Conservation (phyloP, 2,329 filamentous ascomycete genomes). For the Pseudogymnoascus sp. region DNA sequence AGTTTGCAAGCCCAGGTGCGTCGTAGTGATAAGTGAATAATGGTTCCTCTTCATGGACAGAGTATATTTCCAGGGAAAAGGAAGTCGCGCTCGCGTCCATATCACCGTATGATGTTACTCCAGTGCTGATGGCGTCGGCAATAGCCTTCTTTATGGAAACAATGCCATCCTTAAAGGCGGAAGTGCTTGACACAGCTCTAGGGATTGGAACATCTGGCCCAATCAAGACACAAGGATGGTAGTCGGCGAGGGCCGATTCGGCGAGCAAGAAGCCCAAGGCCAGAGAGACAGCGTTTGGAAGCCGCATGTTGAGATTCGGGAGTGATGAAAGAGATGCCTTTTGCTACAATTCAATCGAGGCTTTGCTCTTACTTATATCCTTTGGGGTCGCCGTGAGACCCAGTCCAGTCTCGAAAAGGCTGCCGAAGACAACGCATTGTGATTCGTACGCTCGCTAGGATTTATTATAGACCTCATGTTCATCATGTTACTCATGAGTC, state of each 20-base stretch:
- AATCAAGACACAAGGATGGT: neutral
- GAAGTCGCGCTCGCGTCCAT: slow-evolving; percentile 23
- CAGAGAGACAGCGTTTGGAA: neutral
- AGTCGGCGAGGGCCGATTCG: neutral
- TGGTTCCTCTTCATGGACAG: slow-evolving; percentile 25
- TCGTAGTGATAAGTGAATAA: slow-evolving; percentile 32
- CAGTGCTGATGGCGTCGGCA: neutral
- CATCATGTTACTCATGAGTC: too few relatives aligned
- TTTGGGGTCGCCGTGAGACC: neutral
- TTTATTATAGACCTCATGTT: neutral
- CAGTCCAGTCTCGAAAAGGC: neutral
- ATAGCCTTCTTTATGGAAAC: neutral
- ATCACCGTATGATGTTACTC: neutral
- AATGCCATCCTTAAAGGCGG: neutral
- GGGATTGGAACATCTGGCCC: neutral
- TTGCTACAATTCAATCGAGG: neutral
- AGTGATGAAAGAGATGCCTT: neutral
- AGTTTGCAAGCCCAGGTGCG: slow-evolving; percentile 24
- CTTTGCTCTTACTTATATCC: neutral
- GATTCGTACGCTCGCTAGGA: neutral
- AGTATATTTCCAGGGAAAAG: slow-evolving; percentile 35
- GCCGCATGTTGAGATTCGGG: neutral
- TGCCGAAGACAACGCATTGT: neutral
- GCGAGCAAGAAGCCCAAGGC: neutral
- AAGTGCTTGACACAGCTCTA: neutral